phyloP scores from a whole-genome alignment of 73 alveolate genomes.

The Stentor coeruleus region DNA sequence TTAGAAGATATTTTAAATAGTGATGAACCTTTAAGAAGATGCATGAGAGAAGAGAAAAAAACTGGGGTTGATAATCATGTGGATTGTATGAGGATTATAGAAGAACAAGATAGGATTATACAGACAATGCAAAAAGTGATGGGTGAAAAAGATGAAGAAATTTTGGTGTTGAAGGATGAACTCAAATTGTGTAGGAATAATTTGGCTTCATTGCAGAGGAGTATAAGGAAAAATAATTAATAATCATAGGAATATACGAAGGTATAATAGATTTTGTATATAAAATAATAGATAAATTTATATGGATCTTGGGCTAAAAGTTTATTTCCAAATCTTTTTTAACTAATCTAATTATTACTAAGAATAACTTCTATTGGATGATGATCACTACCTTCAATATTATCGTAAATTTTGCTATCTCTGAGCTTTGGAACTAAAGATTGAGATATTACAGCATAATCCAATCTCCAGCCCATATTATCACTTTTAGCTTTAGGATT shows the following conservation, averaged over 20 bases:
- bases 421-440: conserved; percentile 36
- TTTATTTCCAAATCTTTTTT: too few relatives aligned
- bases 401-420: conserved; percentile 52
- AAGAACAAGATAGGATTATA: conserved; percentile 4
- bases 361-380: conserved; percentile 65
- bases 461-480: conserved; percentile 95
- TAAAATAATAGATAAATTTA: too few relatives aligned
- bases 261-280: too few relatives aligned
- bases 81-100: not conserved
- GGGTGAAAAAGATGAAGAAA: not conserved
- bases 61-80: too few relatives aligned
- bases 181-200: not conserved
- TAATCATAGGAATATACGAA: too few relatives aligned
- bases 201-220: not conserved
- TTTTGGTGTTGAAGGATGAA: not conserved
- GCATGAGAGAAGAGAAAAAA: too few relatives aligned
- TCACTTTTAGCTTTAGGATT: conserved; percentile 46
- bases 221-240: too few relatives aligned
- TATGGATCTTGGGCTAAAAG: too few relatives aligned
- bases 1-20: too few relatives aligned
- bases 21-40: too few relatives aligned
- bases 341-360: too few relatives aligned
- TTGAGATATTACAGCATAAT: conserved; percentile 70
- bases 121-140: not conserved
- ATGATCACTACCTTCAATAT: conserved; percentile 73